Evolutionary conservation across 192 early-diverging fungal species (phyloP), one percentile per base, ranked within the genome.

Genomic region (Podila epigama): DNA sequence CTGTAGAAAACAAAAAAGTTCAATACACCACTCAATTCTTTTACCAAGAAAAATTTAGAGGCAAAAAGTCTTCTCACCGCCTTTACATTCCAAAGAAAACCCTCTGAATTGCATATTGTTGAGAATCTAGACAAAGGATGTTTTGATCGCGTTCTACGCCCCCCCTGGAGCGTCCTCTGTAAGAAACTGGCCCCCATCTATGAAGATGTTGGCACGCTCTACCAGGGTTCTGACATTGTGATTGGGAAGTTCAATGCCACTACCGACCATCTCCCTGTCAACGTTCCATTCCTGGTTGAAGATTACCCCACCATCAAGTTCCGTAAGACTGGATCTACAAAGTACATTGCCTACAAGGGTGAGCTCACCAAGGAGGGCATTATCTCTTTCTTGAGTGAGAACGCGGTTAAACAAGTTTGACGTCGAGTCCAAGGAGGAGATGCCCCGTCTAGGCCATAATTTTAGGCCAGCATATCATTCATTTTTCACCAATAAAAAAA

Each of bases 231-330:
- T 22, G 66, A 85, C 82, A 61, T 88, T 33, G 68, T 88, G 18
- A 82, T 88, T 39, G 95, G 96, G 79, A 99, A 98, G 89, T 89
- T 98, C 88, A 96, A 99, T 79, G 94, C 89, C 64, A 95, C 94
- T 44, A 93, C 90, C 65, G 98, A 99, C 84, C 96, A 99, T 54
- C 69, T 98, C 51, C 96, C 97, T 18, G 66, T 86, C 11, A 64
- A 68, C 69, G 75, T 82, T 59, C 71, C 83, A 9, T 91, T 96
- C 81, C 75, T 87, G 54, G 68, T 98, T 68, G 68, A 92, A 68
- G 97, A 95, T 25, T 99, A 97, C 92, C 97, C 96, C 42, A 99
- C 96, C 55, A 87, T 99, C 59, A 93, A 93, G 79, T 83, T 97
- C 63, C 89, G 95, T 85, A 95, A 95, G 83, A 94, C 91, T 41